These are phyloP conservation scores for Soucietia sequanensis DNA, from an alignment of 805 yeast genomes.

Conservation along the genomic window DNA sequence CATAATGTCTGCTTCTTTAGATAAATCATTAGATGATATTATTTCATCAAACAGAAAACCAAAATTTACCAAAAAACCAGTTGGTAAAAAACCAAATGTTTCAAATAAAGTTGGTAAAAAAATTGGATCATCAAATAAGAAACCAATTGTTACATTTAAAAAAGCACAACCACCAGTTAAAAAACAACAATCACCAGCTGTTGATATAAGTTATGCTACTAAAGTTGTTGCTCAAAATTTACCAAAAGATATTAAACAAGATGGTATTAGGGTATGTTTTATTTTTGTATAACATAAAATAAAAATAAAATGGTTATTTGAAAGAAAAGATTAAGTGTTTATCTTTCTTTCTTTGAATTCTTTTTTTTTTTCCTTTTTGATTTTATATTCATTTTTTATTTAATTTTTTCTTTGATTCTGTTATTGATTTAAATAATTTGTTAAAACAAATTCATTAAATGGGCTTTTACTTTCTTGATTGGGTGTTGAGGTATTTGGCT, in stretches of 20 bases:
- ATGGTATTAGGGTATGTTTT: slow-evolving; percentile 85
- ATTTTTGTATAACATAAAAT: no score
- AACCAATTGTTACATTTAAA: slow-evolving; percentile 23
- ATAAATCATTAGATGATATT: slow-evolving; percentile 93
- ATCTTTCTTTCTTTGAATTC: no score
- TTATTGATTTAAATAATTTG: no score
- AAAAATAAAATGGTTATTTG: no score
- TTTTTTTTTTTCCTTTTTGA: no score
- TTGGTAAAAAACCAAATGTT: slow-evolving; percentile 22
- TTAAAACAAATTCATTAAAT: no score
- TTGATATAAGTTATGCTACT: slow-evolving; percentile 59
- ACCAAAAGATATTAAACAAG: slow-evolving; percentile 83
- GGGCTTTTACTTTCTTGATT: no score
- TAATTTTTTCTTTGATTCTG: no score
- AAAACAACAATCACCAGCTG: slow-evolving; percentile 15
- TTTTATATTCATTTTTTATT: no score
- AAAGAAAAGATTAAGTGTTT: no score
- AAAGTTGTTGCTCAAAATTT: slow-evolving; percentile 84
- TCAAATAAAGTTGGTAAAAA: slow-evolving; percentile 37
- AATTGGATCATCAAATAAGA: slow-evolving; percentile 26
- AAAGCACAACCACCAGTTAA: slow-evolving; percentile 21
- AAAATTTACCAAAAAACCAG: slow-evolving; percentile 26
- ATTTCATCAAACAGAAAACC: slow-evolving; percentile 59
- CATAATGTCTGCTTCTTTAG: slow-evolving; percentile 75
- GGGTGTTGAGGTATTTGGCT: no score